Evolutionary conservation across 2,329 filamentous ascomycete species (phyloP).

Genomic region (Parascedosporium putredinis): DNA sequence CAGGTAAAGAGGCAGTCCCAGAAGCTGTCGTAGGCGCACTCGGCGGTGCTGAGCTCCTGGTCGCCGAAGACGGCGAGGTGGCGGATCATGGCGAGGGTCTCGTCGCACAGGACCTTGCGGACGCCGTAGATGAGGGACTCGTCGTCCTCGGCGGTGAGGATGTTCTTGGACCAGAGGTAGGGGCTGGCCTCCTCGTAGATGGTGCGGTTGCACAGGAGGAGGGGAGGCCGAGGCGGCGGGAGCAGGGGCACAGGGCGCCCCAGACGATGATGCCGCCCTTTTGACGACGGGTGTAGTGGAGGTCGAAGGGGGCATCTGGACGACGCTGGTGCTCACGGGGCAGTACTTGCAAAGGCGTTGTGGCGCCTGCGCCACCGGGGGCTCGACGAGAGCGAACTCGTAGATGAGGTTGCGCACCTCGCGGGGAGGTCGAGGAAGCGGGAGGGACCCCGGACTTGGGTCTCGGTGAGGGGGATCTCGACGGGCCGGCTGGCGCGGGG

Average conservation of each 20-base stretch:
- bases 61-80: not conserved
- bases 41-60: not conserved
- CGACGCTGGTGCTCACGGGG: not conserved
- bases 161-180: not conserved
- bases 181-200: not conserved
- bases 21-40: not conserved
- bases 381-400: conserved; percentile 6
- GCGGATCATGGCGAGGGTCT: not conserved
- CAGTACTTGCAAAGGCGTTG: not conserved
- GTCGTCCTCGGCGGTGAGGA: not conserved
- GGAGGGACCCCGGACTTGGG: not conserved
- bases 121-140: not conserved
- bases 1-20: conserved; percentile 1
- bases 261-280: not conserved
- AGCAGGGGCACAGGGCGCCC: not conserved
- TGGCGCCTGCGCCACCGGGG: conserved; percentile 4
- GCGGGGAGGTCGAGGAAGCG: conserved; percentile 10
- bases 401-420: conserved; percentile 10
- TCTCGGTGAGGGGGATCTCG: not conserved
- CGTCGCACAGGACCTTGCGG: not conserved
- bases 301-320: not conserved
- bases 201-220: not conserved
- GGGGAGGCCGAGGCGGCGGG: not conserved
- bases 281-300: not conserved
- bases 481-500: not conserved